phyloP scores from a whole-genome alignment of 2,329 filamentous ascomycete genomes.

The Talaromyces piceae region DNA sequence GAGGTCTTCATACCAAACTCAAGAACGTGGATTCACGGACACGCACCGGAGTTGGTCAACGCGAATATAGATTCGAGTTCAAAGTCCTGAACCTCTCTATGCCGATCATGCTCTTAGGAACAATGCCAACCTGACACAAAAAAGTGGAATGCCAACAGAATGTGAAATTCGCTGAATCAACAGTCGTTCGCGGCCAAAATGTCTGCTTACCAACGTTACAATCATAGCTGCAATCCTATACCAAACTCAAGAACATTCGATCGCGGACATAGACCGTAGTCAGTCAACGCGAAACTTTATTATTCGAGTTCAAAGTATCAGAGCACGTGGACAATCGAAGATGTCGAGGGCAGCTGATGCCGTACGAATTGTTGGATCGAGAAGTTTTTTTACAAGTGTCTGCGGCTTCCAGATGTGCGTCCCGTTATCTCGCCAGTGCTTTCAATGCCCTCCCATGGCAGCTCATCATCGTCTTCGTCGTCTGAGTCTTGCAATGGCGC shows the following conservation, averaged over 20 bases:
- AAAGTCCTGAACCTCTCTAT: no score
- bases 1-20: background rate
- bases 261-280: conserved; percentile 4
- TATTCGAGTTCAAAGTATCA: conserved; percentile 3
- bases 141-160: background rate
- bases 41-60: conserved; percentile 10
- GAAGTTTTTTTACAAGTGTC: background rate
- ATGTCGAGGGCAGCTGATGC: background rate
- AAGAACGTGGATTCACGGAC: conserved; percentile 2
- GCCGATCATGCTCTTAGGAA: no score
- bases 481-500: background rate
- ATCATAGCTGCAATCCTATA: background rate
- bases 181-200: background rate
- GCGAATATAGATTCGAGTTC: background rate
- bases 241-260: background rate
- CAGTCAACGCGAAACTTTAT: conserved; percentile 12
- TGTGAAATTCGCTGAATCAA: background rate
- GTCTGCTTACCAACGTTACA: background rate
- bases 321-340: background rate
- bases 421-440: conserved; percentile 35
- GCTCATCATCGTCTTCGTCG: conserved; percentile 29
- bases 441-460: conserved; percentile 39
- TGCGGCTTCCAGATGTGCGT: conserved; percentile 6
- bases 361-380: background rate
- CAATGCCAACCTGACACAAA: background rate